These are phyloP conservation scores for Acrocalymma vagum DNA, from an alignment of 2,329 filamentous ascomycete species.

Conservation along the genomic window DNA sequence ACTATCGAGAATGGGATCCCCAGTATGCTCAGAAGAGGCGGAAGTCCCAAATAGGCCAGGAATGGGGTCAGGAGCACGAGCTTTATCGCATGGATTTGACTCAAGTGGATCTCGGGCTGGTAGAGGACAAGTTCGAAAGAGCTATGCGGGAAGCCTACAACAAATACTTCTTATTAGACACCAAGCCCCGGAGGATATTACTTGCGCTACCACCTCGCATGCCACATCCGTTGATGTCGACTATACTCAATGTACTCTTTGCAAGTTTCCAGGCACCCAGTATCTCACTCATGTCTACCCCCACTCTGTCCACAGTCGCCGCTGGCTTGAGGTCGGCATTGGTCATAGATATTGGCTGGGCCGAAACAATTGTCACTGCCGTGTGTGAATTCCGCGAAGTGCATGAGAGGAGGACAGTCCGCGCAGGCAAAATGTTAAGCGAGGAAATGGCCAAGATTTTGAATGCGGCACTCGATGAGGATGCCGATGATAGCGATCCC, in stretches of 20 bases:
- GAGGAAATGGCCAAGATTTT: conserved; percentile 74
- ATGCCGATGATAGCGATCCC: conserved; percentile 29
- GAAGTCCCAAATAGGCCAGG: conserved; percentile 55
- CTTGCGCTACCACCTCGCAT: conserved; percentile 80
- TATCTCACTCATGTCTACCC: conserved; percentile 80
- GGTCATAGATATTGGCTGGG: conserved; percentile 91
- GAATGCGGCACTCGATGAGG: conserved; percentile 52
- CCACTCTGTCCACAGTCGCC: conserved; percentile 76
- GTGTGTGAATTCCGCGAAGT: conserved; percentile 93
- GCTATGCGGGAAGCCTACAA: conserved; percentile 82
- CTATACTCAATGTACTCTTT: conserved; percentile 80
- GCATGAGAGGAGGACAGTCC: conserved; percentile 71
- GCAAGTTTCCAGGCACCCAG: conserved; percentile 80
- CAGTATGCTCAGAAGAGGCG: conserved; percentile 61
- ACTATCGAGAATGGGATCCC: conserved; percentile 76
- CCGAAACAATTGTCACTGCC: conserved; percentile 84
- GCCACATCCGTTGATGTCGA: conserved; percentile 79
- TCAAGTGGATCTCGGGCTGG: conserved; percentile 76
- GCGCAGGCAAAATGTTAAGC: conserved; percentile 77
- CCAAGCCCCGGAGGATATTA: conserved; percentile 76
- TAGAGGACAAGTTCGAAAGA: conserved; percentile 88
- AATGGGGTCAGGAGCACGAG: conserved; percentile 73
- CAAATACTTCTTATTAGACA: conserved; percentile 76
- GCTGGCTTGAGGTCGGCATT: conserved; percentile 87
- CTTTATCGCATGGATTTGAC: conserved; percentile 82